Evolutionary conservation across 805 yeast species (phyloP).

Genomic region (Zygosaccharomyces siamensis): DNA sequence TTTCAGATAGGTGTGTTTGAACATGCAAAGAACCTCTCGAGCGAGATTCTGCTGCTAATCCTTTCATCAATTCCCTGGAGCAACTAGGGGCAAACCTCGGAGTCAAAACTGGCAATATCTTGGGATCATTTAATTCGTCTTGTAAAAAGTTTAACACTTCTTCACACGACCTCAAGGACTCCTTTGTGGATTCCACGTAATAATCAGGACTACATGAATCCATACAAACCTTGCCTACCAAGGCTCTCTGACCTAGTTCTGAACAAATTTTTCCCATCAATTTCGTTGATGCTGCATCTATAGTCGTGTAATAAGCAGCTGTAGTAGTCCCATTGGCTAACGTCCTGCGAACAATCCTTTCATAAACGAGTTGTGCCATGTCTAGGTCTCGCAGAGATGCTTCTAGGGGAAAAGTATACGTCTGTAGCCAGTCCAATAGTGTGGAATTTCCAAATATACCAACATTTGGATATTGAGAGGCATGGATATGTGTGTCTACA

Average conservation of each 20-base stretch:
- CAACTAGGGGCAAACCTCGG: constrained; percentile 95
- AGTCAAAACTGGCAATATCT: constrained; percentile 72
- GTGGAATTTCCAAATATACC: constrained; percentile 85
- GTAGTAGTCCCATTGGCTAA: constrained; percentile 82
- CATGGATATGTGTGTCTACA: constrained; percentile 78
- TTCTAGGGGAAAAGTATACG: constrained; percentile 88
- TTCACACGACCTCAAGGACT: constrained; percentile 50
- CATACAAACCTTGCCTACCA: constrained; percentile 94
- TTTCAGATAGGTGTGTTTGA: constrained; percentile 92
- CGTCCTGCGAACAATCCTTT: constrained; percentile 63
- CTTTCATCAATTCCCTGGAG: constrained; percentile 52
- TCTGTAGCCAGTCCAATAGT: constrained; percentile 80
- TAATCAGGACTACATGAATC: constrained; percentile 73
- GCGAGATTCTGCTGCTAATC: constrained; percentile 57
- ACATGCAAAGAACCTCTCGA: constrained; percentile 47
- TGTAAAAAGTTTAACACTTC: constrained; percentile 54
- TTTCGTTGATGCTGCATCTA: constrained; percentile 71
- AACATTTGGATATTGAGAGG: constrained; percentile 75
- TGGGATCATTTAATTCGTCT: constrained; percentile 47
- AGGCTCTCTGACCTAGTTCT: constrained; percentile 73
- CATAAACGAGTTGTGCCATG: constrained; percentile 59
- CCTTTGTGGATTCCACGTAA: constrained; percentile 54
- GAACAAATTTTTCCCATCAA: constrained; percentile 69
- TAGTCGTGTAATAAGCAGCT: constrained; percentile 87
- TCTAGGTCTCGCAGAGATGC: constrained; percentile 51